Percentiles rank a stretch among this genome's conserved stretches.
Conservation (phyloP, 2,329 filamentous ascomycete species). For the Diatrype stigma region DNA sequence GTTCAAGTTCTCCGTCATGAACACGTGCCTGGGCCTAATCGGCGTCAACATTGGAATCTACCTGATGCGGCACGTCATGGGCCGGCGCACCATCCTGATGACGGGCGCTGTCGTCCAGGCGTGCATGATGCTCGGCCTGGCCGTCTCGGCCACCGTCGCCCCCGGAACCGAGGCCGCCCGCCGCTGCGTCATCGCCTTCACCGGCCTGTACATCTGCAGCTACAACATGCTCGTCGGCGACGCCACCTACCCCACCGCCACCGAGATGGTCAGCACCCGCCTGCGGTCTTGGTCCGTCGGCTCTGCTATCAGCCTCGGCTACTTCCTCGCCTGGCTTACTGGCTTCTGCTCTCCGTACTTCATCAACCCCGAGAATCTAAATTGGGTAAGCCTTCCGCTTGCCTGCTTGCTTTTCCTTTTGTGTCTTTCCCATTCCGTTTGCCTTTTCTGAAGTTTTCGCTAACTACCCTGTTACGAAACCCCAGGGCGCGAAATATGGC, state of each 20-base stretch:
- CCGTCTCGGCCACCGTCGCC: slow-evolving; percentile 25
- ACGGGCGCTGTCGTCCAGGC: slow-evolving; percentile 40
- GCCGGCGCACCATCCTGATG: slow-evolving; percentile 43
- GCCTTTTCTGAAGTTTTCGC: background rate
- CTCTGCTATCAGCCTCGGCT: slow-evolving; percentile 43
- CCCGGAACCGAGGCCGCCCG: slow-evolving; percentile 24
- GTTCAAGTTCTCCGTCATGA: slow-evolving; percentile 47
- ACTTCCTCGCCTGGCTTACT: slow-evolving; percentile 39
- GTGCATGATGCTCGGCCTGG: slow-evolving; percentile 40
- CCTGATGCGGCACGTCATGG: slow-evolving; percentile 42
- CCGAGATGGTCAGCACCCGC: slow-evolving; percentile 40
- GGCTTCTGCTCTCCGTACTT: slow-evolving; percentile 28
- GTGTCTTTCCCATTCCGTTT: too few relatives aligned
- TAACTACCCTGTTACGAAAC: slow-evolving; percentile 2
- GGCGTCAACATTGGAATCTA: slow-evolving; percentile 46
- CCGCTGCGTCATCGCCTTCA: slow-evolving; percentile 32
- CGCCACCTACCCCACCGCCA: slow-evolving; percentile 37
- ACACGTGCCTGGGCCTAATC: slow-evolving; percentile 43
- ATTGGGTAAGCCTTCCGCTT: slow-evolving; percentile 29
- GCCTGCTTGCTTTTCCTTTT: too few relatives aligned
- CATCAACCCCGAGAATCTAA: slow-evolving; percentile 25
- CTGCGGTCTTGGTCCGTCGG: slow-evolving; percentile 45
- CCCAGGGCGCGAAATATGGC: slow-evolving; percentile 37
- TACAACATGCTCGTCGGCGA: slow-evolving; percentile 37
- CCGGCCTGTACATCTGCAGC: slow-evolving; percentile 29